These are phyloP conservation scores for Leccinum ochraceum DNA, from an alignment of 768 basidiomycete genomes.

Conservation along the genomic window DNA sequence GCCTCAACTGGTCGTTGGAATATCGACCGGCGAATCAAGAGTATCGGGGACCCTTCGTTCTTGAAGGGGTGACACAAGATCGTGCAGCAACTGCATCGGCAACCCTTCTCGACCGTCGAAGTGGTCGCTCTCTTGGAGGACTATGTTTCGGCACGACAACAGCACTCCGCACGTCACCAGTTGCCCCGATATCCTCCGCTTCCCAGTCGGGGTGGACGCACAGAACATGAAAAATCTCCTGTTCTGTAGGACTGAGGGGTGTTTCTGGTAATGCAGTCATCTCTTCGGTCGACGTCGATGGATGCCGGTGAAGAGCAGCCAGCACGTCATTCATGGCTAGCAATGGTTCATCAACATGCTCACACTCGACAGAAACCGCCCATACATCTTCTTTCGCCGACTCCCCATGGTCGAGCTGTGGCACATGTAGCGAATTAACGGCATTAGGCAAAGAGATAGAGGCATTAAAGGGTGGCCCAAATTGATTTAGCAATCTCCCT, in stretches of 20 bases:
- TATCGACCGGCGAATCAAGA: slow-evolving; percentile 17
- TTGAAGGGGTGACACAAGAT: slow-evolving; percentile 41
- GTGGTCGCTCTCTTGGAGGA: slow-evolving; percentile 12
- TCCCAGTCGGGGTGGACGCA: slow-evolving; percentile 61
- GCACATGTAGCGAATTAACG: neutral
- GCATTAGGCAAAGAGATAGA: slow-evolving; percentile 29
- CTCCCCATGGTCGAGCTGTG: slow-evolving; percentile 7
- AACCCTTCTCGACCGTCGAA: slow-evolving; percentile 63
- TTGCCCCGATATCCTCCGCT: slow-evolving; percentile 33
- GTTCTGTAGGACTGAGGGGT: slow-evolving; percentile 68
- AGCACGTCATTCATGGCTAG: slow-evolving; percentile 31
- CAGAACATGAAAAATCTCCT: slow-evolving; percentile 67
- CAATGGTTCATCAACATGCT: slow-evolving; percentile 24
- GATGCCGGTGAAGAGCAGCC: slow-evolving; percentile 27
- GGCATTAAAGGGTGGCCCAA: slow-evolving; percentile 63
- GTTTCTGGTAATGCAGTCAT: slow-evolving; percentile 24
- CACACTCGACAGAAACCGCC: slow-evolving; percentile 22
- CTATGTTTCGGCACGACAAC: slow-evolving; percentile 1
- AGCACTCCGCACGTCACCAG: slow-evolving; percentile 16
- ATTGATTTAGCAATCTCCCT: slow-evolving; percentile 53
- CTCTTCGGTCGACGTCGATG: slow-evolving; percentile 17
- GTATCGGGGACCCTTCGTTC: slow-evolving; percentile 29
- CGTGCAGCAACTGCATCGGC: slow-evolving; percentile 57
- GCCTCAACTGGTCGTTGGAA: neutral
- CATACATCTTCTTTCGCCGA: slow-evolving; percentile 18